Evolutionary conservation across 129 eudicot species (phyloP), one percentile per base, ranked within the genome.

Genomic region (Flaveria robusta): DNA sequence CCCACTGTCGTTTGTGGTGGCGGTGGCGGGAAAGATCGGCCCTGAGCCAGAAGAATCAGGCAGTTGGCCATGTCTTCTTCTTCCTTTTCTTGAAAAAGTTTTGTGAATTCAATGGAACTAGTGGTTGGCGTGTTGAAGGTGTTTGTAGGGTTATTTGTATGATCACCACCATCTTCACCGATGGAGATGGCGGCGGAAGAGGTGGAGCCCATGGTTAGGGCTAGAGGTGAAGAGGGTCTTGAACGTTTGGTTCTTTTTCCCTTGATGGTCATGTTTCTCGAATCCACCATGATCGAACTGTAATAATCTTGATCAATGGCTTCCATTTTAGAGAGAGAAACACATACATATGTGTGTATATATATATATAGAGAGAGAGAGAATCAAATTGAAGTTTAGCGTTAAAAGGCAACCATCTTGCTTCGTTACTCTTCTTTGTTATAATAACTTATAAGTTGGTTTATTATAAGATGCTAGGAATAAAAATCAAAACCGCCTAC

Each of bases 41-140:
- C 89, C 64, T 83, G 90, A 9, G 98, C 98, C 14, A 92, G 73
- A 59, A 92, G 92, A 68, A 92, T 92, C 80, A 92, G 77, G 71
- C 98, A 90, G 27, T 92, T 81, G 26, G 98, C 96, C 96, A 88
- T 86, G 49, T 92, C 98, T 81, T 89, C 86, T 55, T 92, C 98
- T 42, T 89, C 87, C 54, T 89, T 87, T 9, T 86, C 96, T 71
- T 72, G 86, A 26, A 74, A n/a, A n/a, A 67, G 52, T 19, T 68
- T 72, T 1, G 76, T 76, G 81, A 82, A 82, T 39, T 82, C 87
- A 10, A 81, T 83, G 0, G 94, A 86, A 34, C 50, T 68, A 22
- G 9, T 64, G 71, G 81, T 64, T 74, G 81, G 29, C 54, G 42
- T 42, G 66, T 66, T 68, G 39, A 81, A 76, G 19, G 70, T 70